These are phyloP conservation scores for Butyriboletus loyo DNA, from an alignment of 768 basidiomycete species.

Conservation along the genomic window DNA sequence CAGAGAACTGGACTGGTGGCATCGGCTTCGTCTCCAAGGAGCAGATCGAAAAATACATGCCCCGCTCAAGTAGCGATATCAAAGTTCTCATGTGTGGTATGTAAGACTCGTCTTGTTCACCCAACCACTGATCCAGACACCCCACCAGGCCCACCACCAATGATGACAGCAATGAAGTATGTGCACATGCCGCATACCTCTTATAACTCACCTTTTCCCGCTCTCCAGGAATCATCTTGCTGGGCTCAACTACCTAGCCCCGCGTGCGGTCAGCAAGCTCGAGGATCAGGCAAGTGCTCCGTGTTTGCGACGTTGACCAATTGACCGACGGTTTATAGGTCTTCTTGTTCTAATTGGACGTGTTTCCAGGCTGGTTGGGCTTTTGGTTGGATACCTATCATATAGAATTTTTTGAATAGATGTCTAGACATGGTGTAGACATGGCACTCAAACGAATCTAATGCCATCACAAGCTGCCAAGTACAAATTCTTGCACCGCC, in stretches of 20 bases:
- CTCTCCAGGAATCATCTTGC: constrained; percentile 76
- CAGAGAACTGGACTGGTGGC: constrained; percentile 81
- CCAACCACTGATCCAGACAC: not conserved
- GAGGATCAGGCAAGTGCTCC: constrained; percentile 64
- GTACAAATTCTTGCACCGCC: not conserved
- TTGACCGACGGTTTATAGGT: constrained; percentile 31
- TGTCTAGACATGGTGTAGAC: constrained; percentile 6
- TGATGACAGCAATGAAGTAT: constrained; percentile 78
- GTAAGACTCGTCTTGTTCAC: constrained; percentile 27
- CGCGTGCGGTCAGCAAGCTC: constrained; percentile 89
- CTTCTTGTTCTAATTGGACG: constrained; percentile 37
- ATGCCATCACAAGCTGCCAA: not conserved
- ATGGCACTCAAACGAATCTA: not conserved
- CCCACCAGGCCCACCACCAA: constrained; percentile 62
- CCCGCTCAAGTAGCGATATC: constrained; percentile 59
- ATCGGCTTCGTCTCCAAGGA: constrained; percentile 92
- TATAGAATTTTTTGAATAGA: not conserved
- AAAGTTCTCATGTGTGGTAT: constrained; percentile 87
- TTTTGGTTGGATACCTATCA: constrained; percentile 3
- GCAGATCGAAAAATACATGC: constrained; percentile 81
- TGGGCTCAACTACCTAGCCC: constrained; percentile 82
- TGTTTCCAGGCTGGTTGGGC: not conserved
- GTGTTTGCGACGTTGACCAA: no score
- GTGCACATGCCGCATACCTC: constrained; percentile 20
- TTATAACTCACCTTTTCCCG: not conserved